Evolutionary conservation across 306 rosid genomes (phyloP), one percentile per base, ranked within the genome.

Genomic region (Nissolia schottii): DNA sequence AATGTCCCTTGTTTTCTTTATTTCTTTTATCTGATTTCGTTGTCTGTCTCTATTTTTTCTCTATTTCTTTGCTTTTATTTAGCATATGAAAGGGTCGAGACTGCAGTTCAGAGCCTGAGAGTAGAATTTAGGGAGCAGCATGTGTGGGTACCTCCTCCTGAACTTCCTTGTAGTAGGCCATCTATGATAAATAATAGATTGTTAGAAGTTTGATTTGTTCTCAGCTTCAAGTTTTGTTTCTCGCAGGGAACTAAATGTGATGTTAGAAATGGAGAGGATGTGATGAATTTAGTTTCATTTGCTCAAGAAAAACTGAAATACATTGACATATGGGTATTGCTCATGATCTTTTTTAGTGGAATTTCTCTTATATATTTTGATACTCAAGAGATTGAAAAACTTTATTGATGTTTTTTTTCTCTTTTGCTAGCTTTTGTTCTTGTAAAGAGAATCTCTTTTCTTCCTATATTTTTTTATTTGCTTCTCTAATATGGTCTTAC

Each of bases 81-180:
- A 51, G 16, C 80, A 93, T 97, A 63, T 66, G 89, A 90, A 68
- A 81, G 89, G 77, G 96, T 93, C 40, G 84, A 87, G 70, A 77
- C 85, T 74, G 79, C 89, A 75, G 88, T 90, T 25, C 85, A 75
- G 78, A 70, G 70, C 68, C 80, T 90, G 65, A 80, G 74, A 74
- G 82, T 45, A 75, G 97, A 93, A 74, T 91, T 80, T 68, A 92
- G 94, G 80, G 92, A 89, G 94, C 98, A 89, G 84, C 89, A 76
- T 86, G 92, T 89, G 90, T 94, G 98, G 98, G 97, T 94, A 89
- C 86, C 94, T 73, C 86, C 87, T 75, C 82, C 73, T 41, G 53
- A 63, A 88, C 88, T 80, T 81, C 38, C 77, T 57, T 37, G 51
- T 61, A 3, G 58, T 70, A 51, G 59, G 49, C 20, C 51, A 19